Conservation (phyloP, 148 eudicot species). For the Nyssa sinensis region DNA sequence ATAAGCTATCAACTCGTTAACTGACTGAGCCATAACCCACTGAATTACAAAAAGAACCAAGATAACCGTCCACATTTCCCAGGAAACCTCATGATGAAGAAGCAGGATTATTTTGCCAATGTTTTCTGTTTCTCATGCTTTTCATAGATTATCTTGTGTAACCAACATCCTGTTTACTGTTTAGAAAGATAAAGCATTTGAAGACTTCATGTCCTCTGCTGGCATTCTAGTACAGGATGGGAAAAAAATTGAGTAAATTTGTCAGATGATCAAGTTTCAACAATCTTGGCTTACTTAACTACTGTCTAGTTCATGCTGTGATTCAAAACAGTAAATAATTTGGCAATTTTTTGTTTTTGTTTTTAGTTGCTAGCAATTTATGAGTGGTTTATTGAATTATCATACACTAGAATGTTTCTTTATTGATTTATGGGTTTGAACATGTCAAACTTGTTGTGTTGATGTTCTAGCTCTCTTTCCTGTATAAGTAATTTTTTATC, state of each 20-base stretch:
- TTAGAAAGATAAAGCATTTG: too few relatives aligned
- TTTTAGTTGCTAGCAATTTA: not conserved
- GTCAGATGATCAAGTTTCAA: not conserved
- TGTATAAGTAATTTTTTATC: too few relatives aligned
- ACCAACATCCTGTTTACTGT: too few relatives aligned
- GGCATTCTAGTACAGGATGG: not conserved
- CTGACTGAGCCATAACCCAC: too few relatives aligned
- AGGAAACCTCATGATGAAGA: too few relatives aligned
- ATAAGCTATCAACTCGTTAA: too few relatives aligned
- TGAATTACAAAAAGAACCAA: too few relatives aligned
- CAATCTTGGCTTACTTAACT: too few relatives aligned
- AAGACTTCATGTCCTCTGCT: not conserved
- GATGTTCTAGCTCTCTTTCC: not conserved
- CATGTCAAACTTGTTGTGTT: not conserved
- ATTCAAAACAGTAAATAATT: not conserved
- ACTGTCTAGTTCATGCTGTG: not conserved
- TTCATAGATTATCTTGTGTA: too few relatives aligned
- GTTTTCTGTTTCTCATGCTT: too few relatives aligned
- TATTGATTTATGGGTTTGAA: not conserved
- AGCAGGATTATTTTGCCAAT: too few relatives aligned
- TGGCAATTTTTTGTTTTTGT: not conserved
- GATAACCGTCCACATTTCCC: too few relatives aligned
- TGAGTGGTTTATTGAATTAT: not conserved
- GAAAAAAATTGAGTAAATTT: not conserved
- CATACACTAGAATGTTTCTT: not conserved